These are phyloP conservation scores for Diophrys appendiculata DNA, from an alignment of 73 alveolate genomes.

Conservation along the genomic window DNA sequence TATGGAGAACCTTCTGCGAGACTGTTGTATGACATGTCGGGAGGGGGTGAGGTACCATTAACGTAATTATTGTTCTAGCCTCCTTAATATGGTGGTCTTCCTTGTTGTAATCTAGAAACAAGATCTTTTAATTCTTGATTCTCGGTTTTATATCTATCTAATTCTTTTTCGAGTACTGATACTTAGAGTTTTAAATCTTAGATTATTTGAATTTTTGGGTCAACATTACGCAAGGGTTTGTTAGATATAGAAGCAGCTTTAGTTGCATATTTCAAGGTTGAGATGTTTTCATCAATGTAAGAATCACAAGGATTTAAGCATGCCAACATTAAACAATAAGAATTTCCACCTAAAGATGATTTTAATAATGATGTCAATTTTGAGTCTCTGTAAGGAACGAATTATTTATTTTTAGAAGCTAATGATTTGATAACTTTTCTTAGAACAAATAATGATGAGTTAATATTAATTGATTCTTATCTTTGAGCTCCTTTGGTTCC, in stretches of 20 bases:
- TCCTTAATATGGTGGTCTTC: too few relatives aligned
- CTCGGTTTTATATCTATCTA: not conserved
- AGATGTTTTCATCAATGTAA: conserved; percentile 84
- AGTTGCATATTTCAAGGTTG: conserved; percentile 91
- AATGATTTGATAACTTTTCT: conserved; percentile 77
- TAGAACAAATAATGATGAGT: conserved; percentile 86
- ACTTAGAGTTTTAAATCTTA: conserved; percentile 37
- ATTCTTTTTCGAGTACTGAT: not conserved
- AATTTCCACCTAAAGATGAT: conserved; percentile 93
- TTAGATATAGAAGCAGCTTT: conserved; percentile 89
- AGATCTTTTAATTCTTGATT: not conserved
- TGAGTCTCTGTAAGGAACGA: conserved; percentile 93
- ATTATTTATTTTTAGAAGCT: conserved; percentile 13
- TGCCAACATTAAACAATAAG: conserved; percentile 92
- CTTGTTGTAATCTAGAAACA: not conserved
- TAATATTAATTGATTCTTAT: conserved; percentile 76
- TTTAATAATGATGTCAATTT: conserved; percentile 87
- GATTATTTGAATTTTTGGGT: conserved; percentile 57
- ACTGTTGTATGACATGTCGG: too few relatives aligned
- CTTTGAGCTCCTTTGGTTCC: conserved; percentile 59
- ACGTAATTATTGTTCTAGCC: too few relatives aligned
- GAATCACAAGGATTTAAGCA: conserved; percentile 84
- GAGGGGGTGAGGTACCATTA: too few relatives aligned
- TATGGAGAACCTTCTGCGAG: too few relatives aligned
- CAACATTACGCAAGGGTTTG: conserved; percentile 78